Base-by-base conservation (phyloP, 495 filamentous ascomycete genomes). In the Beverwykella pulmonaria region DNA sequence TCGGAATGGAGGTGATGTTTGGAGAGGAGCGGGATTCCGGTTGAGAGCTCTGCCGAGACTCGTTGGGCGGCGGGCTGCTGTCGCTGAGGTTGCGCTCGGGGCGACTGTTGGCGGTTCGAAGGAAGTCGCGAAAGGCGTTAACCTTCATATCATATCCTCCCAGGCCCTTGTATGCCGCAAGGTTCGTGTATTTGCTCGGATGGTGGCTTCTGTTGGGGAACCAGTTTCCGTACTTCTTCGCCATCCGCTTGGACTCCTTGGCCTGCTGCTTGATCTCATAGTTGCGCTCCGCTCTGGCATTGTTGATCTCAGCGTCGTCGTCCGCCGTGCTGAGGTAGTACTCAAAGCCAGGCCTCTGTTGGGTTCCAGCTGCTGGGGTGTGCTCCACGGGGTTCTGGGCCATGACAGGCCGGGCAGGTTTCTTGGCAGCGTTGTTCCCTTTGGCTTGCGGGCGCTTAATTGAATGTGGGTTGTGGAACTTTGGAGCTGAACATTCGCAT, bases 11-110 rank as follows among this genome's bases (percentile, higher is more conserved):
- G 23, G 19, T 12, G 6, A 10, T 2, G 5, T 44, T 20, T 19
- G 62, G 61, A n/a, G 69, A 70, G 17, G 70, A 64, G 53, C 67
- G 68, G 49, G 27, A 14, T 9, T 9, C 39, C 2, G 17, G 17
- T 12, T 44, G 39, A 15, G 39, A 15, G 39, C 17, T n/a, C 17
- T 3, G 39, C 17, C 15, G 39, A 3, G 17, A 44, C 39, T 44
- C 39, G 39, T 12, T 44, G 5, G 39, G 39, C 39, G 39, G 39
- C 6, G 39, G 17, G 17, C 39, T 44, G 17, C 39, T 44, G 2
- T 44, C 63, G 22, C 19, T 15, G 22, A 25, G 17, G 10, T 9
- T 14, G 22, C 19, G 48, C 22, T 9, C 26, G 4, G 48, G 48
- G 7, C 26, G 22, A 25, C 48, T 19, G 22, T 8, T 25, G 1